Conservation (phyloP, 495 filamentous ascomycete species). For the Letharia columbiana region DNA sequence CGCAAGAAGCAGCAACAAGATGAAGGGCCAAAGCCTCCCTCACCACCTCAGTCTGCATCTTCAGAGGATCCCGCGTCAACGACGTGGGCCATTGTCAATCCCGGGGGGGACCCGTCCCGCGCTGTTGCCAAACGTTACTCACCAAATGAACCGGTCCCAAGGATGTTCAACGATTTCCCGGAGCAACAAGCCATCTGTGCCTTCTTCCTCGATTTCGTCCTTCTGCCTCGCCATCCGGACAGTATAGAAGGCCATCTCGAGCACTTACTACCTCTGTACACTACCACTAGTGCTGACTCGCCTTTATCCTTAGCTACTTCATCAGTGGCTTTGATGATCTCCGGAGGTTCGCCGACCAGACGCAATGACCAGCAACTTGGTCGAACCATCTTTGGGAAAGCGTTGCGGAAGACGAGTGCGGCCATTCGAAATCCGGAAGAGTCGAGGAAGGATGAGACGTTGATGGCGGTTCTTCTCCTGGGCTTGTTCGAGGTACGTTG, state of each 20-base stretch:
- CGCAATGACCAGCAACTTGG: slow-evolving; percentile 31
- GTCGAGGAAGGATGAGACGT: slow-evolving; percentile 43
- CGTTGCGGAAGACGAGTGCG: slow-evolving; percentile 44
- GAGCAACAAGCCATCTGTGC: slow-evolving; percentile 45
- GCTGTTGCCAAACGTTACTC: neutral
- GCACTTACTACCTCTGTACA: slow-evolving; percentile 46
- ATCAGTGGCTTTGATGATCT: slow-evolving; percentile 49
- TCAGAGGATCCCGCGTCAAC: slow-evolving; percentile 6
- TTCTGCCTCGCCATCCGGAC: slow-evolving; percentile 37
- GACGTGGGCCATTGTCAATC: slow-evolving; percentile 4
- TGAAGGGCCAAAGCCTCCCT: slow-evolving; percentile 28
- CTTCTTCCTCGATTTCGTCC: slow-evolving; percentile 50
- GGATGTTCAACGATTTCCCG: slow-evolving; percentile 24
- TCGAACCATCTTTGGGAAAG: slow-evolving; percentile 36
- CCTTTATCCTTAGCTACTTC: slow-evolving; percentile 50
- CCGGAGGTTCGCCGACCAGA: slow-evolving; percentile 40
- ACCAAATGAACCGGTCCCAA: slow-evolving; percentile 7
- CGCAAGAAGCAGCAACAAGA: slow-evolving; percentile 12
- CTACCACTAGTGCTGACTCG: slow-evolving; percentile 37
- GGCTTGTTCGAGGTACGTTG: slow-evolving; percentile 56
- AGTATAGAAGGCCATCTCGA: slow-evolving; percentile 45
- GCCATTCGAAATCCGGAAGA: slow-evolving; percentile 44
- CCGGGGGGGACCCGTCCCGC: slow-evolving; percentile 10
- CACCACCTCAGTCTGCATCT: slow-evolving; percentile 12
- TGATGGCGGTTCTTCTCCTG: slow-evolving; percentile 55